Percentiles rank a stretch among this genome's conserved stretches.
These are phyloP conservation scores for Micromonas commoda DNA, from an alignment of 139 green algal species.

Conservation along the genomic window DNA sequence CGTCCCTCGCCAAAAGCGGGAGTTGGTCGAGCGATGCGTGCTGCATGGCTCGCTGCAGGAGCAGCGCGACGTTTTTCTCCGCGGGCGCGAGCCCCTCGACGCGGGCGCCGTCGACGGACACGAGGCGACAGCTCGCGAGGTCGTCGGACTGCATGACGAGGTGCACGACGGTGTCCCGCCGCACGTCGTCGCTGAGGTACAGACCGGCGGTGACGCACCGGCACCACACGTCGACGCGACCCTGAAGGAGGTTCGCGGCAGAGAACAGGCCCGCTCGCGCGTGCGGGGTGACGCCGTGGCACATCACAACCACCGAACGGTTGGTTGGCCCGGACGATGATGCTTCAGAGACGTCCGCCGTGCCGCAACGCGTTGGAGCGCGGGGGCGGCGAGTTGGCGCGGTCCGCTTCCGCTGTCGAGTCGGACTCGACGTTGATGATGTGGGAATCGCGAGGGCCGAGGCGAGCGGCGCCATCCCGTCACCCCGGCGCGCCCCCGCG, in stretches of 20 bases:
- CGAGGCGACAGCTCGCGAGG: not conserved
- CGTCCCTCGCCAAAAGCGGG: not conserved
- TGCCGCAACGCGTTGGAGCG: no score
- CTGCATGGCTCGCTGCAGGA: not conserved
- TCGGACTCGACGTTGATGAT: no score
- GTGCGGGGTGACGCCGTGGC: not conserved
- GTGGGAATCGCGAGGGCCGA: no score
- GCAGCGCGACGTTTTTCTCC: not conserved
- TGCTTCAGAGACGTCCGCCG: no score
- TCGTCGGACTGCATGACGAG: not conserved
- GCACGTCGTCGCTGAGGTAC: not conserved
- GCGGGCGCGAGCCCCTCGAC: not conserved
- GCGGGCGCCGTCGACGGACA: not conserved
- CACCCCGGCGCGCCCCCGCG: no score
- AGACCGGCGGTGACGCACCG: not conserved
- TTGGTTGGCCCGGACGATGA: not conserved
- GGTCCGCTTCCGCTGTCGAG: no score
- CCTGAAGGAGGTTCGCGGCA: not conserved
- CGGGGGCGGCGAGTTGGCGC: no score
- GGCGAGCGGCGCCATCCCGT: no score
- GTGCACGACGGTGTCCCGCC: not conserved
- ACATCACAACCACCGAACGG: not conserved
- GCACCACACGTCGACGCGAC: not conserved
- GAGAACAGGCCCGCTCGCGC: not conserved
- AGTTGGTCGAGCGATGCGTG: not conserved